Evolutionary conservation across 352 stramenopile species (phyloP), one percentile per base, ranked within the genome.

Genomic region (Hyaloperonospora brassicae): DNA sequence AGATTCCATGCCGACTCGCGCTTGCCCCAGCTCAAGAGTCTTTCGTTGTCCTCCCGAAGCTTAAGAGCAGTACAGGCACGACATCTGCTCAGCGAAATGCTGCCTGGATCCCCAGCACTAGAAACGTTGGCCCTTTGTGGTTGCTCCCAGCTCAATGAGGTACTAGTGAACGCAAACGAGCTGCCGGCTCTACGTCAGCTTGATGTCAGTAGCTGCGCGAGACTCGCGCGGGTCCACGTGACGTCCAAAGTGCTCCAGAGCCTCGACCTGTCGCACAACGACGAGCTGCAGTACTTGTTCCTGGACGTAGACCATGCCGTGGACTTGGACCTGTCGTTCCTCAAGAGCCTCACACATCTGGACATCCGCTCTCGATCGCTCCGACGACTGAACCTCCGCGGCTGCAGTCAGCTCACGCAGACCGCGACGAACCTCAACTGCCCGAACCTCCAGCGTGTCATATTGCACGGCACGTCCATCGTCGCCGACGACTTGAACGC

Each of bases 201-300:
- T 6, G 50, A 68, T 14, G 47, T 88, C 21, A 56, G 47, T 17
- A 64, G 66, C 27, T 90, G 77, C 17, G 47, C 79, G 8, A 68
- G 64, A 38, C 69, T 90, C 46, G 53, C 55, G n/a, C 70, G 76
- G 10, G 67, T 87, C 21, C 77, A 88, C 40, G 64, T 90, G 41
- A 60, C 66, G 0, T 86, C 75, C 0, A 62, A 60, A 42, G 47
- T 59, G n/a, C 62, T 90, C 6, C 49, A 76, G 25, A 47, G 13
- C 0, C 52, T 87, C 36, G 44, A 83, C 14, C 45, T 90, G 23
- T 63, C 64, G 10, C 50, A 72, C 8, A 86, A 73, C 35, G 58
- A 71, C 27, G 58, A 64, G 13, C 59, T 88, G 30, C 63, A 82
- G 52, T 64, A 63, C 43, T 24, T 82, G 14, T 31, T 83, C 10